Evolutionary conservation across 306 rosid species (phyloP).

Genomic region (Rosa persica): DNA sequence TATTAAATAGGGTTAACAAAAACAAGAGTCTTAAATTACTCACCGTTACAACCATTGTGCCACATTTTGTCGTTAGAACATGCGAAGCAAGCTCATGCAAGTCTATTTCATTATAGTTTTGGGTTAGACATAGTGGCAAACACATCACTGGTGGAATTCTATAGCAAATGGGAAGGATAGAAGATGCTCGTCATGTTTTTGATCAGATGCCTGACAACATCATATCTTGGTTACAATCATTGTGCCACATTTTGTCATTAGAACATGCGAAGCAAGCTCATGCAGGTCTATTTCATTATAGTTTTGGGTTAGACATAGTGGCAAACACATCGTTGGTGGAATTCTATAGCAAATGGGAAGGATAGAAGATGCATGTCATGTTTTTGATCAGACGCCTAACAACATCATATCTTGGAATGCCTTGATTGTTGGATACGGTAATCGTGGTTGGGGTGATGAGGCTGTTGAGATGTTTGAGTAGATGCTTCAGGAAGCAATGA

Average conservation of each 20-base stretch:
- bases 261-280: slow-evolving; percentile 85
- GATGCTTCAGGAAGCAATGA: slow-evolving; percentile 63
- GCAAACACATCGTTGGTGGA: slow-evolving; percentile 81
- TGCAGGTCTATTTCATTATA: slow-evolving; percentile 78
- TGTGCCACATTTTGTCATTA: too few species aligned
- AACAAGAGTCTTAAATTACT: too few species aligned
- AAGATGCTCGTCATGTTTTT: slow-evolving; percentile 77
- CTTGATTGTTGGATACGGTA: slow-evolving; percentile 79
- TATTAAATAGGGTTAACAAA: too few species aligned
- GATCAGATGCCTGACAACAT: slow-evolving; percentile 70
- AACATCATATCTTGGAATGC: slow-evolving; percentile 91
- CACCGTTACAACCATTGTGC: too few species aligned
- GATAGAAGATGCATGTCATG: slow-evolving; percentile 70
- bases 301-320: slow-evolving; percentile 68
- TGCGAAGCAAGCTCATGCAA: slow-evolving; percentile 88
- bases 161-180: slow-evolving; percentile 88
- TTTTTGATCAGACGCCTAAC: slow-evolving; percentile 65
- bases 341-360: slow-evolving; percentile 93
- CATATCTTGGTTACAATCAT: slow-evolving; percentile 83
- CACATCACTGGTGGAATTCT: slow-evolving; percentile 80
- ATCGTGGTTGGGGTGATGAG: slow-evolving; percentile 75
- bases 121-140: slow-evolving; percentile 75
- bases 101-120: slow-evolving; percentile 71
- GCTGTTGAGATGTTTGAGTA: slow-evolving; percentile 72
- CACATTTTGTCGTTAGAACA: slow-evolving; percentile 32